Conservation (phyloP, 1,284 basidiomycete species). For the Ganoderma multipileum region DNA sequence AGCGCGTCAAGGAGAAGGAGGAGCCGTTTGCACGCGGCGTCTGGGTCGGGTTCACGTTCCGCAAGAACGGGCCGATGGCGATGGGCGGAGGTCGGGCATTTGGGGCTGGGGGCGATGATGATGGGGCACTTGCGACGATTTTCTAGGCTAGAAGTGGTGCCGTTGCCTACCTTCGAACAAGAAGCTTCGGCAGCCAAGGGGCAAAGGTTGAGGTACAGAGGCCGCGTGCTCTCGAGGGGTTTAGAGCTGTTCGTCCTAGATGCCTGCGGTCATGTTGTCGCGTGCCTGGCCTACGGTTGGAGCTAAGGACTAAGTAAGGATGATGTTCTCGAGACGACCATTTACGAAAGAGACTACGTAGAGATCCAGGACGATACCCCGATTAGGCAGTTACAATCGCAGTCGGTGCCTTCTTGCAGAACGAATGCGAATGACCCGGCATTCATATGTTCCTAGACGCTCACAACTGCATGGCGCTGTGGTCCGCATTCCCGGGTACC, state of each 20-base stretch:
- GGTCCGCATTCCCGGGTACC: neutral
- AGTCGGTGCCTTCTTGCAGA: neutral
- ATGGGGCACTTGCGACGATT: conserved; percentile 36
- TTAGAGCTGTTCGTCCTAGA: neutral
- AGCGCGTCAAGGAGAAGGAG: conserved; percentile 89
- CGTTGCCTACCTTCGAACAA: neutral
- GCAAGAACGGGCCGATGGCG: conserved; percentile 55
- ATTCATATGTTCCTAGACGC: neutral
- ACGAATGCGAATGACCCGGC: neutral
- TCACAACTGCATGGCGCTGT: neutral
- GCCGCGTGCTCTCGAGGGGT: neutral
- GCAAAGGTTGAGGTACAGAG: neutral
- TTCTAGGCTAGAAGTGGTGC: conserved; percentile 23
- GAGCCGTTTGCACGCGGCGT: conserved; percentile 79
- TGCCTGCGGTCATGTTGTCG: neutral
- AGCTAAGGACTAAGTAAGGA: neutral
- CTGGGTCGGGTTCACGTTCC: conserved; percentile 99
- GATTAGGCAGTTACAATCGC: neutral
- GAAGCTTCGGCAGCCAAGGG: neutral
- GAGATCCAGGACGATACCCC: conserved; percentile 7
- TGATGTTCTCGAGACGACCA: neutral
- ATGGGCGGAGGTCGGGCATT: conserved; percentile 28
- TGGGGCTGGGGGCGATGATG: conserved; percentile 28
- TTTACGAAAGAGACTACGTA: neutral
- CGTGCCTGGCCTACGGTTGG: neutral